These are phyloP conservation scores for Aspergillus incahuasiensis DNA, from an alignment of 495 filamentous ascomycete species.

Conservation along the genomic window DNA sequence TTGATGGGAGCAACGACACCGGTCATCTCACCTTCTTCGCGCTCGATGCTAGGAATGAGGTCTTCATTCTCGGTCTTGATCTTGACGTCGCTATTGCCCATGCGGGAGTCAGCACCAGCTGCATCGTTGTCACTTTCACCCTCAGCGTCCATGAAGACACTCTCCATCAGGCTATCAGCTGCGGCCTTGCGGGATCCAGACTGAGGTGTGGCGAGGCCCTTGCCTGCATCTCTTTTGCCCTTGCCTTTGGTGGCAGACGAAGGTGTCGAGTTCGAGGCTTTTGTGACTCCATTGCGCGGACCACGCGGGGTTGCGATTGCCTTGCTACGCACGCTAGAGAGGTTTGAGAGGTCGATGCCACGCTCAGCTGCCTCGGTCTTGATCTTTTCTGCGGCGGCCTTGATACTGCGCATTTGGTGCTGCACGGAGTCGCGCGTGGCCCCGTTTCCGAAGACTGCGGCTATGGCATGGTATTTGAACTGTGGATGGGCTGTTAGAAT, in stretches of 20 bases:
- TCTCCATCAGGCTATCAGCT: conserved; percentile 10
- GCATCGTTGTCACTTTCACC: conserved; percentile 10
- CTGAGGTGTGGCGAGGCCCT: too few species aligned
- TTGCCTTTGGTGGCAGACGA: conserved; percentile 4
- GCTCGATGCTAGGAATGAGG: conserved; percentile 1
- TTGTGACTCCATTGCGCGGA: too few species aligned
- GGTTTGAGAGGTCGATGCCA: too few species aligned
- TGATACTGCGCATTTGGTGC: conserved; percentile 19
- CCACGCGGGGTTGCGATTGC: too few species aligned
- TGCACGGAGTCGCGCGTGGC: conserved; percentile 25
- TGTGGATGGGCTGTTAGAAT: too few species aligned
- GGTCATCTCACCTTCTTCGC: too few species aligned
- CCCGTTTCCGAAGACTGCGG: conserved; percentile 18
- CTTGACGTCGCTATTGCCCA: not conserved
- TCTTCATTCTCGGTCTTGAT: conserved; percentile 6
- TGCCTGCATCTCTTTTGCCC: not conserved
- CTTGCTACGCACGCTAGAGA: too few species aligned
- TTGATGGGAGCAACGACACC: not conserved
- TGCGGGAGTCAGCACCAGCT: not conserved
- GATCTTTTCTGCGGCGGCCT: conserved; percentile 22
- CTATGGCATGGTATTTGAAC: conserved; percentile 22
- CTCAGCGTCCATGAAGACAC: not conserved
- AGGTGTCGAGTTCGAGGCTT: too few species aligned
- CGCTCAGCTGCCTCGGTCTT: conserved; percentile 2
- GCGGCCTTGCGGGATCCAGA: not conserved